phyloP scores from a whole-genome alignment of 1,139 yeast species.

The Arxiozyma slooffiae region DNA sequence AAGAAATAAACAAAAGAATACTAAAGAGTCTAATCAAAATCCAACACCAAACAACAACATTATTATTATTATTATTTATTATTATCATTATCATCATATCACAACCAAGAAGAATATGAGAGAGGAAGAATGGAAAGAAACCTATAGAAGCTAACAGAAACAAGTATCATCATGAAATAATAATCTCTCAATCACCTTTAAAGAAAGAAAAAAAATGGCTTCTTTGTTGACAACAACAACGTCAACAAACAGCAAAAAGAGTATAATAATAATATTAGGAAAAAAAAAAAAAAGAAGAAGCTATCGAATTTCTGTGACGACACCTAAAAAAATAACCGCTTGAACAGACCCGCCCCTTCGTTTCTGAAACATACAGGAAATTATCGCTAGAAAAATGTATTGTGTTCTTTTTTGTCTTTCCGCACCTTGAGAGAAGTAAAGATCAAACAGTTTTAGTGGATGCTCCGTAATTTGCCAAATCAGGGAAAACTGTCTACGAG shows the following conservation, averaged over 20 bases:
- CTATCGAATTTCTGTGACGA: no score
- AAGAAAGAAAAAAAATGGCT: no score
- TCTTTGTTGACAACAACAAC: no score
- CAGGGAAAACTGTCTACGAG: background rate
- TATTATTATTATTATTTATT: conserved; percentile 32
- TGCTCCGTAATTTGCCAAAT: background rate
- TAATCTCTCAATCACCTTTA: no score
- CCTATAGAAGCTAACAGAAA: background rate
- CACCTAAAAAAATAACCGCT: no score
- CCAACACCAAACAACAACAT: conserved; percentile 37
- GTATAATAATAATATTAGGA: background rate
- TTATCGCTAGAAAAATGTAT: no score
- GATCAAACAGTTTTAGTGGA: background rate
- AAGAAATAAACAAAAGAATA: conserved; percentile 29
- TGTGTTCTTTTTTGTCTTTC: background rate
- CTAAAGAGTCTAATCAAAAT: conserved; percentile 11
- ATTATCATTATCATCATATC: conserved; percentile 7
- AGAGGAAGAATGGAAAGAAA: background rate
- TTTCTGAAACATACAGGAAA: no score
- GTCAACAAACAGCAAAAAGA: no score
- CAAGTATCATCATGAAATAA: no score
- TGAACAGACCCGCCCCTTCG: no score
- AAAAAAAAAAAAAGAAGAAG: no score
- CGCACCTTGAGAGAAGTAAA: background rate
- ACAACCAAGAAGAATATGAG: no score